Base-by-base conservation (phyloP, 345 rosid genomes). In the Eucalyptus grandis region DNA sequence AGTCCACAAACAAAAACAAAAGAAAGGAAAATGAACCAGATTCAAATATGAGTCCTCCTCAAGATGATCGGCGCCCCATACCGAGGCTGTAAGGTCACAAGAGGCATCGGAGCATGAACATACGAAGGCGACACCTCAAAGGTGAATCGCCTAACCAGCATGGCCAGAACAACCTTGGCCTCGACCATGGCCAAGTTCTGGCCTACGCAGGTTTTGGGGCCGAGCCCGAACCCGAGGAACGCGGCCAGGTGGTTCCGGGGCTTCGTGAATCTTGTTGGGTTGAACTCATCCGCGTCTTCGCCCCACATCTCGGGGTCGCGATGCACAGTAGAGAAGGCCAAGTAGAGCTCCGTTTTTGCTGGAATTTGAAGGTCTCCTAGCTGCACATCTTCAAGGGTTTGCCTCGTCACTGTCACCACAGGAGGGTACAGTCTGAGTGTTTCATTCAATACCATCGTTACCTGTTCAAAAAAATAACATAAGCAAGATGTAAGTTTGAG, bases 401-500 rank as follows among this genome's bases (percentile, higher is more conserved):
- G 88, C 87, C 98, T 94, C 90, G 81, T 89, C 89, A 93, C 5
- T 90, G 85, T 88, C 90, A 93, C 93, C 14, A 91, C 94, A 16
- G 98, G 97, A 50, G 98, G 91, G 92, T 97, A 97, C 85, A 96
- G 95, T 56, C 99, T 87, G 46, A 96, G 94, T 1, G 96, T 93
- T 92, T 96, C 99, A 13, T 94, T 91, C 88, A 97, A 81, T 87
- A 96, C 93, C 97, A 94, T 91, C 88, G 87, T 90, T 86, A 27
- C 19, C 51, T 69, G 37, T 37, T 69, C 81, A 67, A 16, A 31
- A n/a, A 30, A 34, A 34, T n/a, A 65, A 67, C 72, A 4, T 17
- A 30, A 27, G 72, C 4, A 62, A 27, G 4, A 27, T 6, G 34
- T 62, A 62, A 62, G 72, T 30, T 62, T 62, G 0, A 62, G 72